phyloP scores from a whole-genome alignment of 192 early-diverging fungal genomes.

The Entomortierella chlamydospora region DNA sequence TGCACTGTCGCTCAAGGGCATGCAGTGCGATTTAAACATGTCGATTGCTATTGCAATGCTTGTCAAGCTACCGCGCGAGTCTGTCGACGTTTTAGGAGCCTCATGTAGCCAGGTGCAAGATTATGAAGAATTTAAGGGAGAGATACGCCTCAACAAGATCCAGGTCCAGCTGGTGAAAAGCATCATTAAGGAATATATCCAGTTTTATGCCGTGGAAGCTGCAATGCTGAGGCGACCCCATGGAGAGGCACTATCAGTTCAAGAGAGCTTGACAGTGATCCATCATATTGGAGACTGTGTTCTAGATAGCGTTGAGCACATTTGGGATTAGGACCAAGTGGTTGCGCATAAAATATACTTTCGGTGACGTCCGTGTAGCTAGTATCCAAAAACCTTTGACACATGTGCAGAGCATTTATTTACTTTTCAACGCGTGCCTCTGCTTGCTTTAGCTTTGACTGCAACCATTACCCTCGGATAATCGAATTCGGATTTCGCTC shows the following conservation, averaged over 20 bases:
- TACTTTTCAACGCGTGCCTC: too few relatives aligned
- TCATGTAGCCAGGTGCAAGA: not conserved
- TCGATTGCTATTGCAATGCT: conserved; percentile 42
- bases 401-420: too few relatives aligned
- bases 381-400: not conserved
- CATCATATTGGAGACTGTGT: conserved; percentile 21
- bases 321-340: conserved; percentile 7
- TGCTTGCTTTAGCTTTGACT: too few relatives aligned
- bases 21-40: conserved; percentile 30
- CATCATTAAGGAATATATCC: conserved; percentile 41
- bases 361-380: not conserved
- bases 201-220: conserved; percentile 14
- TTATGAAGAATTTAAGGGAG: not conserved
- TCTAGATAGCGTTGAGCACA: not conserved
- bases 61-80: not conserved
- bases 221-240: not conserved
- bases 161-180: conserved; percentile 8
- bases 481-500: too few relatives aligned
- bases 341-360: not conserved
- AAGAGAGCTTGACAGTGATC: conserved; percentile 8
- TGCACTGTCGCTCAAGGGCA: conserved; percentile 18
- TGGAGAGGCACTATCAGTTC: not conserved
- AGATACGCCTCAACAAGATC: not conserved
- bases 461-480: not conserved
- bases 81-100: not conserved